phyloP scores from a whole-genome alignment of 2,329 filamentous ascomycete genomes.

The Colletotrichum nymphaeae region DNA sequence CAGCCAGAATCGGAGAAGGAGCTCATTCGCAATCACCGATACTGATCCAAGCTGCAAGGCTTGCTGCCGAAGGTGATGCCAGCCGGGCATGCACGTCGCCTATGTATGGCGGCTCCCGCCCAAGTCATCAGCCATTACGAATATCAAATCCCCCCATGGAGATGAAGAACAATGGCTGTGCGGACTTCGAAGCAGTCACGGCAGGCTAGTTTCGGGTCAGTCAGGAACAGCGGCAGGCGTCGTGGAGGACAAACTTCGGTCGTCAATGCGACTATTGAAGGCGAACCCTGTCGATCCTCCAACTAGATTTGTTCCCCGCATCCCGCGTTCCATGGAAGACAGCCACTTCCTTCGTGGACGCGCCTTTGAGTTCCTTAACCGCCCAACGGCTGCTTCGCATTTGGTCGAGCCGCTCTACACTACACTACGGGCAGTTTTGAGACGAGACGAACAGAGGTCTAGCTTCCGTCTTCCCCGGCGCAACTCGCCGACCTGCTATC shows the following conservation, averaged over 20 bases:
- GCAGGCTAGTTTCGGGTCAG: conserved; percentile 9
- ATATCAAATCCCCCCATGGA: background rate
- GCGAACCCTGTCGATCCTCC: conserved; percentile 24
- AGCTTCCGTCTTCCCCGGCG: background rate
- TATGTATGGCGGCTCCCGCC: background rate
- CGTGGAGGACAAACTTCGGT: conserved; percentile 15
- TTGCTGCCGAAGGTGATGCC: background rate
- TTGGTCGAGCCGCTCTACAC: background rate
- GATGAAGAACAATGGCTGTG: background rate
- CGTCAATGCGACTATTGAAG: conserved; percentile 21
- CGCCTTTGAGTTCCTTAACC: background rate
- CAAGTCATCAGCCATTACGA: background rate
- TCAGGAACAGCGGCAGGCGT: background rate
- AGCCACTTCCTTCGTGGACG: background rate
- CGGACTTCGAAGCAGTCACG: background rate
- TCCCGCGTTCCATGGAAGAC: background rate
- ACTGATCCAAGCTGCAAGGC: background rate
- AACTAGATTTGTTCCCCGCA: conserved; percentile 23
- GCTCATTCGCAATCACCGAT: conserved; percentile 3
- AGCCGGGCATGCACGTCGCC: background rate
- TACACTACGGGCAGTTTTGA: conserved; percentile 1
- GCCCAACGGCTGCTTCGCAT: background rate
- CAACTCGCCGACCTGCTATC: background rate
- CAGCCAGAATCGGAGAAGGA: background rate
- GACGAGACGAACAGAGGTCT: conserved; percentile 21